These are phyloP conservation scores for Lepidium africanum DNA, from an alignment of 345 rosid species.

Conservation along the genomic window DNA sequence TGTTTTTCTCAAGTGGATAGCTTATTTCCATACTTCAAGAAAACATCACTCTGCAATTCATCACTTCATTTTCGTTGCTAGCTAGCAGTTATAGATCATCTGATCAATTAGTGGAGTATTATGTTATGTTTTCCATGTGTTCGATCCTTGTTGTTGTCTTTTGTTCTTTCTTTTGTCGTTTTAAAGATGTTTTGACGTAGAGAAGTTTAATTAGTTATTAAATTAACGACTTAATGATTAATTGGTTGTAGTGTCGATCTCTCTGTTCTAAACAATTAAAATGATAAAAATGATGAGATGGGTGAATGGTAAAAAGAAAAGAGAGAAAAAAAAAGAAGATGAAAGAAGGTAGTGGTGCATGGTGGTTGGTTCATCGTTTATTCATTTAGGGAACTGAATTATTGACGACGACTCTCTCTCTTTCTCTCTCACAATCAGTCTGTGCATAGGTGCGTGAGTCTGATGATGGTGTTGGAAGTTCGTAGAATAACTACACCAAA, in stretches of 20 bases:
- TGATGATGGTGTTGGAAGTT: slow-evolving; percentile 10
- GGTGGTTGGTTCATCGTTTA: slow-evolving; percentile 33
- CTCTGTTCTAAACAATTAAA: too few relatives aligned
- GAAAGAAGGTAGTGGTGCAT: neutral
- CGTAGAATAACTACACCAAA: slow-evolving; percentile 4
- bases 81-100: neutral
- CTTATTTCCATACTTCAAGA: neutral
- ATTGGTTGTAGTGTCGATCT: too few relatives aligned
- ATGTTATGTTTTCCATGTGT: neutral
- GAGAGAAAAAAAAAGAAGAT: neutral
- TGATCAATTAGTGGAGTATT: neutral
- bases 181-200: neutral
- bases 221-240: neutral
- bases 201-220: neutral
- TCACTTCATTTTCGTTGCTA: neutral
- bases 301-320: too few relatives aligned
- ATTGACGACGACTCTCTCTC: neutral
- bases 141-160: neutral
- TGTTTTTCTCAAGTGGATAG: slow-evolving; percentile 58
- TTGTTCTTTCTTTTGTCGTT: neutral
- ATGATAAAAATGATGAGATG: neutral
- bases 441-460: neutral
- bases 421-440: neutral
- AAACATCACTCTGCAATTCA: too few relatives aligned
- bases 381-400: slow-evolving; percentile 25